phyloP scores from a whole-genome alignment of 495 filamentous ascomycete species.

The Podospora pseudoanserina region DNA sequence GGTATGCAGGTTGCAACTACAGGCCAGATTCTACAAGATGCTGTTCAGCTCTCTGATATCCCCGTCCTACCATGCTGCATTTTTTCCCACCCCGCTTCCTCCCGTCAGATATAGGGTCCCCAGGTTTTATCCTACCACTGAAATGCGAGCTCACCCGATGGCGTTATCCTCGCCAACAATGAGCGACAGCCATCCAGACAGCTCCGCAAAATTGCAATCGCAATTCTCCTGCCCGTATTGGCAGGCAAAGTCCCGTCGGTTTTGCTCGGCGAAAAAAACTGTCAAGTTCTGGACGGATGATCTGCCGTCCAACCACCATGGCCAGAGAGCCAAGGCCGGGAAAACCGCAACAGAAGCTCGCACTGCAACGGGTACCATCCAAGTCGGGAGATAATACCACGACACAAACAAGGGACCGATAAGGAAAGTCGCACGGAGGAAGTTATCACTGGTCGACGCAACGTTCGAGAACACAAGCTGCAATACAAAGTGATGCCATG shows the following conservation, averaged over 20 bases:
- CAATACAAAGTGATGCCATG: not conserved
- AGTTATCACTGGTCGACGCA: not conserved
- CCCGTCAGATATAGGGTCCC: not conserved
- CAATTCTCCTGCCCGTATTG: not conserved
- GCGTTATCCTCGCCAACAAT: not conserved
- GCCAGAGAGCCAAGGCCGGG: not conserved
- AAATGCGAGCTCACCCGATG: not conserved
- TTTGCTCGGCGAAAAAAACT: not conserved
- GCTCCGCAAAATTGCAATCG: not conserved
- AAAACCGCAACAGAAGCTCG: not conserved
- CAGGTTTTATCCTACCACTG: not conserved
- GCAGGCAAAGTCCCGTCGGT: not conserved
- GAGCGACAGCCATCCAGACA: not conserved
- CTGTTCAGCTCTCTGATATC: too few relatives aligned
- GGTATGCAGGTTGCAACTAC: not conserved
- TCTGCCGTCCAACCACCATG: not conserved
- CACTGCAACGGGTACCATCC: not conserved
- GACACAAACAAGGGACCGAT: not conserved
- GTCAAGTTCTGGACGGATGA: not conserved
- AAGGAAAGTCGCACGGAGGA: not conserved
- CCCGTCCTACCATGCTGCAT: not conserved
- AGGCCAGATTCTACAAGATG: too few relatives aligned
- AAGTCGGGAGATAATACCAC: not conserved
- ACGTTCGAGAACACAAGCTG: not conserved
- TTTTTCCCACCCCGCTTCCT: not conserved